Conservation (phyloP, 2,329 filamentous ascomycete species). For the Sphaerulina musiva region DNA sequence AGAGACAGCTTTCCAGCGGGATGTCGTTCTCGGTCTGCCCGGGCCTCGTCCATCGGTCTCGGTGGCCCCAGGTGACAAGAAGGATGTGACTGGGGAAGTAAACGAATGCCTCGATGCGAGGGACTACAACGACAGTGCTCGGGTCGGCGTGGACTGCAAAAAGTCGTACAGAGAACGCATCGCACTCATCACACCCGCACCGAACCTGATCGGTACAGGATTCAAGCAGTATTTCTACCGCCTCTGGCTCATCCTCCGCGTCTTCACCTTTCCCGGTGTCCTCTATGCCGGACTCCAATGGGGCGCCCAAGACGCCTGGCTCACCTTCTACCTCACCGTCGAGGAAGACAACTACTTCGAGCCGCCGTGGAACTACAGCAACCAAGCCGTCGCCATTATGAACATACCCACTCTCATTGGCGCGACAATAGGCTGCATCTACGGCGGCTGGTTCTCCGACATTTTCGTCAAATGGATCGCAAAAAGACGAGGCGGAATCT, state of each 20-base stretch:
- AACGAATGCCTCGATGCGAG: conserved; percentile 45
- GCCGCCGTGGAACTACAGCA: conserved; percentile 50
- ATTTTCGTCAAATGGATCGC: conserved; percentile 52
- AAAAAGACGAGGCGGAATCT: conserved; percentile 48
- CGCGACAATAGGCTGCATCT: conserved; percentile 51
- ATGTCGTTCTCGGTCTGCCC: conserved; percentile 33
- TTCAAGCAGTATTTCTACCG: conserved; percentile 50
- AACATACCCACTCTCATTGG: conserved; percentile 52
- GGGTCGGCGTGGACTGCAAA: conserved; percentile 20
- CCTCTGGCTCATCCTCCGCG: conserved; percentile 49
- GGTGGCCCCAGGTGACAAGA: conserved; percentile 34
- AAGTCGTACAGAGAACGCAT: conserved; percentile 53
- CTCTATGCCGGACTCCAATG: conserved; percentile 54
- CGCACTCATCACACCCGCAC: conserved; percentile 50
- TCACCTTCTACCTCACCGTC: conserved; percentile 52
- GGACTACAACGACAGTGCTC: conserved; percentile 7
- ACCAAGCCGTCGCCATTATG: conserved; percentile 52
- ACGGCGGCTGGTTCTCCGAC: conserved; percentile 53
- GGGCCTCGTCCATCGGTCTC: neutral
- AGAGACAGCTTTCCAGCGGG: conserved; percentile 47
- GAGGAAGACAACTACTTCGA: conserved; percentile 52
- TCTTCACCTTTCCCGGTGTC: conserved; percentile 54
- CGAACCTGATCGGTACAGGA: conserved; percentile 49
- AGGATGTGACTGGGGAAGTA: conserved; percentile 44
- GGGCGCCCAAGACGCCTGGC: conserved; percentile 55